Conservation (phyloP, 2,329 filamentous ascomycete genomes). For the Zymoseptoria passerinii region DNA sequence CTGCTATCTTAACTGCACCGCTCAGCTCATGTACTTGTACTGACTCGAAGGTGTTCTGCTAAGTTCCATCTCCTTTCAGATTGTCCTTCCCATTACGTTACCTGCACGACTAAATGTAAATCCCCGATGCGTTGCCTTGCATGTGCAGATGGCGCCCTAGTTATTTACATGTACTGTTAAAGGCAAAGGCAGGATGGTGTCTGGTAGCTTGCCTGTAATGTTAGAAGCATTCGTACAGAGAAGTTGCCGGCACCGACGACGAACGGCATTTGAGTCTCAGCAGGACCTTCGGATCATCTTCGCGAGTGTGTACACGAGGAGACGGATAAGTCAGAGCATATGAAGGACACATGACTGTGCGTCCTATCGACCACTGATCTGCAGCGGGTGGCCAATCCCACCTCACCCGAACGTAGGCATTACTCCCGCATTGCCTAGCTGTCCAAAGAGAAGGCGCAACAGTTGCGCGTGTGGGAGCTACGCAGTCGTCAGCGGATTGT, state of each 20-base stretch:
- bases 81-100: not conserved
- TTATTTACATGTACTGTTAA: not conserved
- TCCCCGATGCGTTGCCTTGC: not conserved
- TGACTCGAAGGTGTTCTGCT: not conserved
- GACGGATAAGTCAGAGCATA: not conserved
- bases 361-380: not conserved
- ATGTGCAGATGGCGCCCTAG: not conserved
- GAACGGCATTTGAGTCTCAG: not conserved
- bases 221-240: not conserved
- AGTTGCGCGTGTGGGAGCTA: conserved; percentile 23
- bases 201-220: not conserved
- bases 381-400: not conserved
- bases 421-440: conserved; percentile 16
- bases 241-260: not conserved
- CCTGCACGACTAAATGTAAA: not conserved
- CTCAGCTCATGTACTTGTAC: not conserved
- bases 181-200: not conserved
- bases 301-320: not conserved
- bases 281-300: not conserved
- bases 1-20: not conserved
- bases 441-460: conserved; percentile 22
- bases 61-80: not conserved
- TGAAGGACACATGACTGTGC: not conserved
- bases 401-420: conserved; percentile 7
- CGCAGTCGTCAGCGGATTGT: not conserved